phyloP scores from a whole-genome alignment of 768 basidiomycete species.

The Pleurotus djamor region DNA sequence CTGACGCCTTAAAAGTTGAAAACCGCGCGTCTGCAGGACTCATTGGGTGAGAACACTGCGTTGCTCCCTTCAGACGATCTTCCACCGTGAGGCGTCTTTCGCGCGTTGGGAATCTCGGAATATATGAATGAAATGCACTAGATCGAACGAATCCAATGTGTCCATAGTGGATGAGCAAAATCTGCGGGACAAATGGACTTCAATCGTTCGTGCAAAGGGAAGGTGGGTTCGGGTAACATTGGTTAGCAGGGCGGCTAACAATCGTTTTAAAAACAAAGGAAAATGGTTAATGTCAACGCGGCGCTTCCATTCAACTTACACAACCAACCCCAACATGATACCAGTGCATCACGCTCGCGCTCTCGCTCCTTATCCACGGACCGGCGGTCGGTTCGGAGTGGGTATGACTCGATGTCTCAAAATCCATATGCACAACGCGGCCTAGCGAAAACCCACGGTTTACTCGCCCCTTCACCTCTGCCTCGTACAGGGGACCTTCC shows the following conservation, averaged over 20 bases:
- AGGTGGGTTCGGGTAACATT: constrained; percentile 31
- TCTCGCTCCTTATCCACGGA: constrained; percentile 17
- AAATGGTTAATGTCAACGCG: constrained; percentile 70
- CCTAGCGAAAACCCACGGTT: too few species aligned
- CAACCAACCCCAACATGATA: constrained; percentile 24
- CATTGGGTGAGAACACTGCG: not conserved
- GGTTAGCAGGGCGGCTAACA: not conserved
- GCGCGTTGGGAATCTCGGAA: not conserved
- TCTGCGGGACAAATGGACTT: constrained; percentile 50
- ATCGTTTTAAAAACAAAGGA: constrained; percentile 30
- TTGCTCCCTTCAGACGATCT: too few species aligned
- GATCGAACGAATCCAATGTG: not conserved
- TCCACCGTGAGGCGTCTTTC: not conserved
- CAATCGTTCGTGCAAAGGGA: constrained; percentile 61
- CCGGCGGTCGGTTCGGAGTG: too few species aligned
- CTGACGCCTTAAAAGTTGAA: not conserved
- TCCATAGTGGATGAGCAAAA: constrained; percentile 44
- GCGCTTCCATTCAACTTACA: constrained; percentile 62
- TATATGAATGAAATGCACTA: not conserved
- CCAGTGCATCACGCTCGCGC: constrained; percentile 23
- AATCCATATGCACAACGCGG: too few species aligned
- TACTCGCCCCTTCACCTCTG: too few species aligned
- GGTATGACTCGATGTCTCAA: too few species aligned
- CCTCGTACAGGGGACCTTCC: too few species aligned
- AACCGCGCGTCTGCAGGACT: not conserved